A percentile compares a stretch with the other conserved stretches of the same genome.
phyloP scores from a whole-genome alignment of 2,329 filamentous ascomycete species.

The Paecilomyces formosus region DNA sequence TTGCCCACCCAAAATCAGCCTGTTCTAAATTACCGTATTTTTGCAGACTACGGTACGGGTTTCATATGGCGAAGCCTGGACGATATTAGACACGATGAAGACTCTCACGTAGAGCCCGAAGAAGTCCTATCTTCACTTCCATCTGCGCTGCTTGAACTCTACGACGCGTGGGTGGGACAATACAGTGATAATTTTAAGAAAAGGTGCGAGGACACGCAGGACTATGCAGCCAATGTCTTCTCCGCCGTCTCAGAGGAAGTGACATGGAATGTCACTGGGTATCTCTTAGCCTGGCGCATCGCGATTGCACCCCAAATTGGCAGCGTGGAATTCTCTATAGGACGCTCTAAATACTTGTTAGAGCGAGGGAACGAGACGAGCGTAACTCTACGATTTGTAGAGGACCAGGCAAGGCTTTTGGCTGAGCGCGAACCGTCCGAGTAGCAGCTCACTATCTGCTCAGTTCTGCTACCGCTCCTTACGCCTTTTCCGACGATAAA shows the following conservation, averaged over 20 bases:
- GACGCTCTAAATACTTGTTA: neutral
- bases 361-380: neutral
- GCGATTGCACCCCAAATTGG: constrained; percentile 7
- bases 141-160: constrained; percentile 5
- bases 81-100: constrained; percentile 5
- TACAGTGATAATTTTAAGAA: constrained; percentile 8
- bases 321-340: neutral
- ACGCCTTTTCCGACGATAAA: no score
- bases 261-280: constrained; percentile 14
- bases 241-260: constrained; percentile 7
- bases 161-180: constrained; percentile 11
- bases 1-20: neutral
- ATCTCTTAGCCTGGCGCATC: constrained; percentile 14
- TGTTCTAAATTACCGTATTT: constrained; percentile 11
- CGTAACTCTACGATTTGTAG: neutral
- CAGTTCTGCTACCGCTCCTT: no score
- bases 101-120: neutral
- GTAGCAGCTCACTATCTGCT: no score
- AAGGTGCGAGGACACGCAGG: constrained; percentile 3
- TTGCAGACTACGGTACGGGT: constrained; percentile 11
- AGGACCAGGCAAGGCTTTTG: neutral
- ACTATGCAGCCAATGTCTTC: constrained; percentile 8
- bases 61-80: constrained; percentile 10
- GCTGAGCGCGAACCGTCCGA: neutral
- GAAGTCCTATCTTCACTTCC: constrained; percentile 7